Evolutionary conservation across 2,329 filamentous ascomycete species (phyloP).

Genomic region (Aulographum hederae): DNA sequence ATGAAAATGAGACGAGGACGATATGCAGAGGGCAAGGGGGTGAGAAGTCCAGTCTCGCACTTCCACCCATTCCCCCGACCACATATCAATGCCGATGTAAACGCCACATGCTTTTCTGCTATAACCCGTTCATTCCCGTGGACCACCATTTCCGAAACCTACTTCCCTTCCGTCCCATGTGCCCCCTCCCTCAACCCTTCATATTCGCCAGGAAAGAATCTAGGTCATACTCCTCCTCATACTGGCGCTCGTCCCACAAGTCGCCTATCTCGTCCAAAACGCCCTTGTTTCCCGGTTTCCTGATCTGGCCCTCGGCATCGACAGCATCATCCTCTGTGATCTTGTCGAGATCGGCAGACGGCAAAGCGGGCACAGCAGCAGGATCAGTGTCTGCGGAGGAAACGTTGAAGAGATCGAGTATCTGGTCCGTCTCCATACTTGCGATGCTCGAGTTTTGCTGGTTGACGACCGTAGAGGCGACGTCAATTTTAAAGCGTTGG

Average conservation of each 20-base stretch:
- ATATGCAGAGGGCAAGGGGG: no score
- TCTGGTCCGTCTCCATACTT: constrained; percentile 97
- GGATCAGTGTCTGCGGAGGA: constrained; percentile 36
- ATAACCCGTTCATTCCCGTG: no score
- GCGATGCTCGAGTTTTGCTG: constrained; percentile 90
- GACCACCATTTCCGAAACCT: no score
- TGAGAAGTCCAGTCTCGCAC: no score
- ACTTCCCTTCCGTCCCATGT: no score
- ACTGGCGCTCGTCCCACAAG: constrained; percentile 93
- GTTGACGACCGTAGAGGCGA: constrained; percentile 94
- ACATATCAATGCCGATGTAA: no score
- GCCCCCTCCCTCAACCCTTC: constrained; percentile 45
- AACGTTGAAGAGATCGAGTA: constrained; percentile 88
- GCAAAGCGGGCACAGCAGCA: constrained; percentile 33
- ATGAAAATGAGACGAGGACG: no score
- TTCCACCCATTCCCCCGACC: no score
- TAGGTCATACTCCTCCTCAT: constrained; percentile 94
- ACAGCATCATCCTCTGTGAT: constrained; percentile 73
- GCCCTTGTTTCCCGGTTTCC: constrained; percentile 90
- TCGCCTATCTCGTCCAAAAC: constrained; percentile 92
- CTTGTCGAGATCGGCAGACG: constrained; percentile 44
- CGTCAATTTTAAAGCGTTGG: constrained; percentile 98
- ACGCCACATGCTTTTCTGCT: no score
- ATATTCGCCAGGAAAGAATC: constrained; percentile 92
- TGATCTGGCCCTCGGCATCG: constrained; percentile 69